phyloP scores from a whole-genome alignment of 2,329 filamentous ascomycete genomes.

The Phyllosticta citribraziliensis region DNA sequence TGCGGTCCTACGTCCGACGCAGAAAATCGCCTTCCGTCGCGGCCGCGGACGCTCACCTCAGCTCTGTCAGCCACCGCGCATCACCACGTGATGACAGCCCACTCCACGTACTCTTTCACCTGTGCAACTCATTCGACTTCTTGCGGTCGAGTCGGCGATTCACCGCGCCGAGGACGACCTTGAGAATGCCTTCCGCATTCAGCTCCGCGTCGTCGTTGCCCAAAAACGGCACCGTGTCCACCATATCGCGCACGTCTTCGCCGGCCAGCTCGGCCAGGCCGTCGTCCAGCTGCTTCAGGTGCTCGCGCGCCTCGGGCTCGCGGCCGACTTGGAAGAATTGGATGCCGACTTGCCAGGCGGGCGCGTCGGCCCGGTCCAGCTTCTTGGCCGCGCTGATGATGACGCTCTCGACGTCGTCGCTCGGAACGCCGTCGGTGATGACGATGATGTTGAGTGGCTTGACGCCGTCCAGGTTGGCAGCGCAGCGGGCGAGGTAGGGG shows the following conservation, averaged over 20 bases:
- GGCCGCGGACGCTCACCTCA: no score
- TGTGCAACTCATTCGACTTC: conserved; percentile 25
- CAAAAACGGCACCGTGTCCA: conserved; percentile 76
- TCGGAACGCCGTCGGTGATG: conserved; percentile 78
- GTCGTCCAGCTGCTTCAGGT: conserved; percentile 68
- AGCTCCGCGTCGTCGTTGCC: conserved; percentile 41
- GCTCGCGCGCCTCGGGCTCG: conserved; percentile 53
- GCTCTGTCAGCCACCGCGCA: no score
- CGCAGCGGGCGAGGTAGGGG: conserved; percentile 56
- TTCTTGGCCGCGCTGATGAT: conserved; percentile 59
- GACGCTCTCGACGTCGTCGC: conserved; percentile 64
- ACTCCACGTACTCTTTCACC: background rate
- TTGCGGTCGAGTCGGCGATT: conserved; percentile 54
- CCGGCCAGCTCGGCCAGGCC: conserved; percentile 46
- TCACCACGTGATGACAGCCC: background rate
- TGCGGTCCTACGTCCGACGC: no score
- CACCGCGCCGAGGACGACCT: conserved; percentile 70
- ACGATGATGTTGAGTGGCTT: conserved; percentile 88
- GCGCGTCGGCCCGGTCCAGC: conserved; percentile 60
- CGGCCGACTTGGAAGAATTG: conserved; percentile 94
- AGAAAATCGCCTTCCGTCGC: no score
- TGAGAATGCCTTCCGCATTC: conserved; percentile 63
- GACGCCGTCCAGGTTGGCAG: conserved; percentile 39
- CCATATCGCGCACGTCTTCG: conserved; percentile 66
- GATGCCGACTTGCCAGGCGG: conserved; percentile 75